phyloP scores from a whole-genome alignment of 306 rosid genomes.

The Vigna mungo region DNA sequence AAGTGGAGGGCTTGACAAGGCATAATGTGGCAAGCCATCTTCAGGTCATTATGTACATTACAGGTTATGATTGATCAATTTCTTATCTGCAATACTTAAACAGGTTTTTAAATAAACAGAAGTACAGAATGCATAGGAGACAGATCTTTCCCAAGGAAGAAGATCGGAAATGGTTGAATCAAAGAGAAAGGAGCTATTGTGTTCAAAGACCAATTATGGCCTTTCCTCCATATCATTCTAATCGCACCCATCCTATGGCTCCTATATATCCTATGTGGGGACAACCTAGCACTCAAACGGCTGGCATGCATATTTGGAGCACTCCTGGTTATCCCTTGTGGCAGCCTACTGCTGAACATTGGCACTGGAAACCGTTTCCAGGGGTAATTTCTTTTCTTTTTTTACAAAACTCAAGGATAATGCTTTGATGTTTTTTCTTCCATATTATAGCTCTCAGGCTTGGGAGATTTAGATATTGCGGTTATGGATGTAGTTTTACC shows the following conservation, averaged over 20 bases:
- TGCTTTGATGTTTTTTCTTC: background rate
- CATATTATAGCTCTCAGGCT: background rate
- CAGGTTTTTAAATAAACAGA: constrained; percentile 53
- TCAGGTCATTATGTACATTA: constrained; percentile 62
- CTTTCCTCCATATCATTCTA: constrained; percentile 73
- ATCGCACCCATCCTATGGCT: constrained; percentile 57
- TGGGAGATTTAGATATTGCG: constrained; percentile 22
- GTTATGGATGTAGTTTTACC: constrained; percentile 35
- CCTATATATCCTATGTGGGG: constrained; percentile 83
- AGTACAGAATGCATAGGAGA: constrained; percentile 91
- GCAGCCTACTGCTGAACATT: constrained; percentile 77
- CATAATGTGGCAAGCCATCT: constrained; percentile 98
- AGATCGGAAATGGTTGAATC: constrained; percentile 64
- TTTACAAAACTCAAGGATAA: background rate
- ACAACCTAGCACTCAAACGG: constrained; percentile 51
- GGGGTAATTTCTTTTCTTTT: constrained; percentile 56
- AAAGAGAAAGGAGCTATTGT: constrained; percentile 67
- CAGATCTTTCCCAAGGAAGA: constrained; percentile 87
- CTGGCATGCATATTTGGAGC: constrained; percentile 67
- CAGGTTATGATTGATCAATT: constrained; percentile 4
- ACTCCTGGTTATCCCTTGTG: constrained; percentile 69
- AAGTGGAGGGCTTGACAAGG: constrained; percentile 91
- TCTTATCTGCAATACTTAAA: constrained; percentile 2
- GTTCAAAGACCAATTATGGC: constrained; percentile 82
- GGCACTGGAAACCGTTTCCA: constrained; percentile 75